A percentile compares a stretch with the other conserved stretches of the same genome.
These are phyloP conservation scores for Cymbopogon citratus DNA, from an alignment of 176 grass and related monocot species.

Conservation along the genomic window DNA sequence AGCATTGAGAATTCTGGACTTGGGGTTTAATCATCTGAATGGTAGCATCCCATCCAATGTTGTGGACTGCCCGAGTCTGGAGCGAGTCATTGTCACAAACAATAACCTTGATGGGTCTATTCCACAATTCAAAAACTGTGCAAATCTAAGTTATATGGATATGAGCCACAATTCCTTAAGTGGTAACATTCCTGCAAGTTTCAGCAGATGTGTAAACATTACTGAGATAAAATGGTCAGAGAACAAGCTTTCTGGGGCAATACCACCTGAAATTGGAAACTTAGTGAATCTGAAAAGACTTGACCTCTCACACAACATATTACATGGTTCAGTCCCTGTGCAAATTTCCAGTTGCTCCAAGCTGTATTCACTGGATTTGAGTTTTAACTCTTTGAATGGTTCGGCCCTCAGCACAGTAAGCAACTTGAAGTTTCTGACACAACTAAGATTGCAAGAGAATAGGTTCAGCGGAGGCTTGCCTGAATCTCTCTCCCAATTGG, in stretches of 20 bases:
- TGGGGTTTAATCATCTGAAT: constrained; percentile 63
- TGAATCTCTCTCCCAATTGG: constrained; percentile 36
- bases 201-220: constrained; percentile 48
- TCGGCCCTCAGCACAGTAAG: constrained; percentile 31
- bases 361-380: constrained; percentile 55
- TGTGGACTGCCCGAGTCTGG: constrained; percentile 42
- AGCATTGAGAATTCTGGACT: constrained; percentile 40
- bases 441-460: constrained; percentile 59
- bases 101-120: constrained; percentile 47
- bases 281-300: constrained; percentile 39
- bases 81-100: constrained; percentile 41
- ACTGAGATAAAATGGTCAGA: constrained; percentile 51
- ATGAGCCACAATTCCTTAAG: constrained; percentile 48
- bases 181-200: constrained; percentile 45
- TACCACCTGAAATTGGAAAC: constrained; percentile 50
- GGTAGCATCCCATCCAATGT: constrained; percentile 59
- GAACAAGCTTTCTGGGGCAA: constrained; percentile 50
- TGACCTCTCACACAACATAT: constrained; percentile 54
- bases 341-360: constrained; percentile 58
- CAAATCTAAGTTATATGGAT: constrained; percentile 42
- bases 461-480: constrained; percentile 57
- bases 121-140: constrained; percentile 35
- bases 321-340: constrained; percentile 47
- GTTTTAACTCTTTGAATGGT: constrained; percentile 79
- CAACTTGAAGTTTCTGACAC: constrained; percentile 44